Conservation (phyloP, 345 rosid species). For the Ailanthus altissimus region DNA sequence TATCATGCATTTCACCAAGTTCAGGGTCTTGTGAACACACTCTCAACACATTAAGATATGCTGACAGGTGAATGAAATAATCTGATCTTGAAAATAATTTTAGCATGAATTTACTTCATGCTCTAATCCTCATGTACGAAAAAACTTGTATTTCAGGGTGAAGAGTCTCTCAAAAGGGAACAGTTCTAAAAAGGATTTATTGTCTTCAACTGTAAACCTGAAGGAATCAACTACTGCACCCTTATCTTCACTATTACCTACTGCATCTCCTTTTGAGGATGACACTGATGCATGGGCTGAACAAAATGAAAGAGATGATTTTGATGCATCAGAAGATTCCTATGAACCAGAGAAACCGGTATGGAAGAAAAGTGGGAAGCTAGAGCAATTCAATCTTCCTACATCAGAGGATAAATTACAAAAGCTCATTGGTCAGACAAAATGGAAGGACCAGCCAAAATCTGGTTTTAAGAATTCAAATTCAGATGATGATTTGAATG, state of each 20-base stretch:
- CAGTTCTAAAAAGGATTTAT: constrained; percentile 74
- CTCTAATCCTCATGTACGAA: neutral
- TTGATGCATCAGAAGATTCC: constrained; percentile 67
- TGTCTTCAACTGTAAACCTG: constrained; percentile 67
- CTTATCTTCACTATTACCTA: constrained; percentile 58
- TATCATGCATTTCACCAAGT: constrained; percentile 97
- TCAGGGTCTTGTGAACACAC: constrained; percentile 99
- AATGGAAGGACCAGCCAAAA: constrained; percentile 56
- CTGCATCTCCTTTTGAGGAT: constrained; percentile 63
- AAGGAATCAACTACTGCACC: constrained; percentile 77
- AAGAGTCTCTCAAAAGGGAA: constrained; percentile 97
- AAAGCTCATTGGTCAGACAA: constrained; percentile 52
- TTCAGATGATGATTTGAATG: constrained; percentile 73
- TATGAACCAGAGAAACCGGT: constrained; percentile 66
- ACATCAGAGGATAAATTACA: constrained; percentile 54
- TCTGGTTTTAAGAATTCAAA: constrained; percentile 55
- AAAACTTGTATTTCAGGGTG: constrained; percentile 52
- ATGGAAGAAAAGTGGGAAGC: constrained; percentile 74
- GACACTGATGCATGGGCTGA: constrained; percentile 82
- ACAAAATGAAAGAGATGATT: constrained; percentile 69
- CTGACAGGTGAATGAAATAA: constrained; percentile 70
- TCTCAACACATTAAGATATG: constrained; percentile 95
- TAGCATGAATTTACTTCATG: neutral
- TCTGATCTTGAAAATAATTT: neutral
- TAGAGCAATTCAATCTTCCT: constrained; percentile 43